Conservation (phyloP, 2,329 filamentous ascomycete genomes). For the Purpureocillium takamizusanense region DNA sequence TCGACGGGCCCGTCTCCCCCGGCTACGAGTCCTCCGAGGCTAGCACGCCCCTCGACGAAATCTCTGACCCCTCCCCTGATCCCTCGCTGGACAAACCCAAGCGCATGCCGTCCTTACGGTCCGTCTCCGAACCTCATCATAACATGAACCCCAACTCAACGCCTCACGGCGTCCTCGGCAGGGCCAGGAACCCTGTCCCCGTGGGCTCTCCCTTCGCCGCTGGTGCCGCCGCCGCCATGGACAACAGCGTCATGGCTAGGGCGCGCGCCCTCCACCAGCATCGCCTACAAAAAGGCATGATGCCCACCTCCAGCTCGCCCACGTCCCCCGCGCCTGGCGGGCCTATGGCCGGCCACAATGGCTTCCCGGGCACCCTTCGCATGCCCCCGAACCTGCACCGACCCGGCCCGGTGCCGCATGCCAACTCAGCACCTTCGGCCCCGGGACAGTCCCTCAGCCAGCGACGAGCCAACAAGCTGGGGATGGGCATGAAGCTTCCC, state of each 20-base stretch:
- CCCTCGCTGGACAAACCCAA: constrained; percentile 26
- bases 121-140: constrained; percentile 45
- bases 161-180: constrained; percentile 67
- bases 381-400: constrained; percentile 31
- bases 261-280: constrained; percentile 37
- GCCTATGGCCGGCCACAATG: constrained; percentile 28
- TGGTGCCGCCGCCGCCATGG: constrained; percentile 19
- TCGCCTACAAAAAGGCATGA: constrained; percentile 34
- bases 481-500: constrained; percentile 45
- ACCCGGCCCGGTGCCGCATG: constrained; percentile 38
- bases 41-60: constrained; percentile 36
- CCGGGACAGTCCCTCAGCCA: constrained; percentile 55
- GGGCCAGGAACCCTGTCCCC: constrained; percentile 43
- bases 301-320: constrained; percentile 18
- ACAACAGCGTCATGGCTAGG: constrained; percentile 36
- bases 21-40: constrained; percentile 38
- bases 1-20: constrained; percentile 31
- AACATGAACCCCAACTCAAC: constrained; percentile 78
- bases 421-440: constrained; percentile 43
- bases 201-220: constrained; percentile 24
- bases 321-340: constrained; percentile 20
- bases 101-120: constrained; percentile 50
- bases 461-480: constrained; percentile 44
- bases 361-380: constrained; percentile 32
- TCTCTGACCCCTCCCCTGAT: constrained; percentile 16